Conservation (phyloP, 345 rosid species). For the Pseudoturritis turrita region DNA sequence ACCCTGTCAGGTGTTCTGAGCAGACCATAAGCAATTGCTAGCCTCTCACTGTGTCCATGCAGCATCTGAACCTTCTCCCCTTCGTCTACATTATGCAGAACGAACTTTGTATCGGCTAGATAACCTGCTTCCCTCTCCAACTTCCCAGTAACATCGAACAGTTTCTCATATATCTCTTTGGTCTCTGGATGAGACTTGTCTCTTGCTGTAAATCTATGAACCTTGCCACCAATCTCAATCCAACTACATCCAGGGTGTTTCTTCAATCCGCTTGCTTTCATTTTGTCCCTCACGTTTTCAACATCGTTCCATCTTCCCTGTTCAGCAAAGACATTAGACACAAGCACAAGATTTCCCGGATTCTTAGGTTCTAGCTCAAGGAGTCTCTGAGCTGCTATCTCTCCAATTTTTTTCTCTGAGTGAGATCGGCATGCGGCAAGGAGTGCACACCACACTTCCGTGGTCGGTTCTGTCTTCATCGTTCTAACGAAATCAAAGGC, state of each 20-base stretch:
- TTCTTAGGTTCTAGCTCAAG: constrained; percentile 48
- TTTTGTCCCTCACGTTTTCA: constrained; percentile 51
- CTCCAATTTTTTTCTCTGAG: constrained; percentile 65
- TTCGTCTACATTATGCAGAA: constrained; percentile 59
- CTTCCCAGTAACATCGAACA: constrained; percentile 46
- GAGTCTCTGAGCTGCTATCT: constrained; percentile 60
- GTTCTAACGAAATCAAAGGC: constrained; percentile 60
- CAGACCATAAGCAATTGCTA: constrained; percentile 68
- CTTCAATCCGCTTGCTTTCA: constrained; percentile 68
- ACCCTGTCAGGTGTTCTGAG: constrained; percentile 41
- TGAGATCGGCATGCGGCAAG: constrained; percentile 74
- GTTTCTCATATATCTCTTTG: constrained; percentile 44
- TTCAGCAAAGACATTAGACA: constrained; percentile 75
- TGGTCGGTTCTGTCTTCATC: constrained; percentile 59
- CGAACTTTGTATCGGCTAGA: constrained; percentile 60
- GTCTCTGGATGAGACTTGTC: constrained; percentile 78
- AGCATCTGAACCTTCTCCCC: constrained; percentile 66
- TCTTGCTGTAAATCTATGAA: constrained; percentile 71
- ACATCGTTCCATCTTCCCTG: constrained; percentile 72
- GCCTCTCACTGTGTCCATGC: constrained; percentile 76
- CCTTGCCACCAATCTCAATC: constrained; percentile 63
- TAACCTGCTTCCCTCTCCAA: constrained; percentile 64
- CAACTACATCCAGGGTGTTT: constrained; percentile 92
- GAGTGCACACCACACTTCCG: constrained; percentile 90
- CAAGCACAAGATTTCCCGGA: constrained; percentile 80